phyloP scores from a whole-genome alignment of 768 basidiomycete species.

The Lentinula lateritia region DNA sequence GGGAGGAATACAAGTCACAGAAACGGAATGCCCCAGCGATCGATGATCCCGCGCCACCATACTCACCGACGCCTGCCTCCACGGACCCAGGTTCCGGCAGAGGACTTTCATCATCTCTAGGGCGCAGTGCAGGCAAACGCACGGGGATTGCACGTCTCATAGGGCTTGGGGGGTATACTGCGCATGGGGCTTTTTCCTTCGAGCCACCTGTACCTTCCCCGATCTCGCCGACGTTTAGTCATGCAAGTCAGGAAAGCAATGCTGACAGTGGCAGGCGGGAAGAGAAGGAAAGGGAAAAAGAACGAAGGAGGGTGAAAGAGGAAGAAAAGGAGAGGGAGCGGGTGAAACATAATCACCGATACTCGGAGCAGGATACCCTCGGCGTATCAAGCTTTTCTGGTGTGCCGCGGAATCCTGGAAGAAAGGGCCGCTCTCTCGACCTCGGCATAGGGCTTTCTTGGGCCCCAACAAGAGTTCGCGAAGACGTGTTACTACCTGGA shows the following conservation, averaged over 20 bases:
- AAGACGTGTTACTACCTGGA: constrained; percentile 57
- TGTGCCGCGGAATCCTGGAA: constrained; percentile 27
- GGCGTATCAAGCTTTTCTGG: neutral
- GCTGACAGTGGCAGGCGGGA: constrained; percentile 16
- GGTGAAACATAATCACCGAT: neutral
- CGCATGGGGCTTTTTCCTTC: constrained; percentile 62
- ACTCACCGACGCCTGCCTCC: constrained; percentile 17
- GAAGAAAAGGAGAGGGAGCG: constrained; percentile 14
- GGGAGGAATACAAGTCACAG: constrained; percentile 4
- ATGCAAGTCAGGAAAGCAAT: constrained; percentile 18
- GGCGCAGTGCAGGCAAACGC: constrained; percentile 45
- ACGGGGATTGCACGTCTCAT: constrained; percentile 27
- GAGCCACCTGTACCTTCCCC: constrained; percentile 61
- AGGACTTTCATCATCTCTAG: constrained; percentile 43
- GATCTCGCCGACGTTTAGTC: constrained; percentile 15
- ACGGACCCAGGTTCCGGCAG: neutral
- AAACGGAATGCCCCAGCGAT: neutral
- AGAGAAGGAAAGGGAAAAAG: constrained; percentile 21
- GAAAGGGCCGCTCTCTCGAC: constrained; percentile 68
- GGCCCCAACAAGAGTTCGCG: constrained; percentile 64
- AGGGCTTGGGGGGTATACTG: constrained; percentile 24
- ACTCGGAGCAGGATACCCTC: neutral
- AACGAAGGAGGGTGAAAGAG: constrained; percentile 15
- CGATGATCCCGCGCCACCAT: constrained; percentile 36
- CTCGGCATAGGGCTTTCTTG: constrained; percentile 65